Conservation (phyloP, 495 filamentous ascomycete species). For the Lindgomyces ingoldianus region DNA sequence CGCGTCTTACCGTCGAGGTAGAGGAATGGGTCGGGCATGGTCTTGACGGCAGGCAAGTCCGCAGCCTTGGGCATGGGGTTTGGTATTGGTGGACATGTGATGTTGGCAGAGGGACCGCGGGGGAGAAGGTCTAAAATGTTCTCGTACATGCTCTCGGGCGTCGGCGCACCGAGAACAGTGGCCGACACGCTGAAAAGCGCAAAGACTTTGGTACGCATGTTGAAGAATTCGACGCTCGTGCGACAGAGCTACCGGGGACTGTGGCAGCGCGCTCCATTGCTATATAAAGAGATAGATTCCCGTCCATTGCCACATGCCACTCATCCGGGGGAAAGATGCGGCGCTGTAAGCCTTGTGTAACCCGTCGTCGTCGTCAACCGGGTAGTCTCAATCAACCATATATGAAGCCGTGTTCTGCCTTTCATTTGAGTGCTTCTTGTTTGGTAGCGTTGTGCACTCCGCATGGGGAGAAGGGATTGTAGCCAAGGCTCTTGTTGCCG, state of each 20-base stretch:
- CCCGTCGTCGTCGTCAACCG: background rate
- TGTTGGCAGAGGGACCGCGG: slow-evolving; percentile 18
- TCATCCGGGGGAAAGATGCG: background rate
- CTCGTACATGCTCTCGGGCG: slow-evolving; percentile 11
- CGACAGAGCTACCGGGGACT: background rate
- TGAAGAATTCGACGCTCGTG: background rate
- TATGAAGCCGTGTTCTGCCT: slow-evolving; percentile 1
- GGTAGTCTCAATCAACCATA: background rate
- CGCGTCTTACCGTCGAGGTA: slow-evolving; percentile 53
- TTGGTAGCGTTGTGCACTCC: slow-evolving; percentile 1
- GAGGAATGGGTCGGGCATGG: slow-evolving; percentile 54
- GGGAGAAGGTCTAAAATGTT: slow-evolving; percentile 21
- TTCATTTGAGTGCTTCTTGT: slow-evolving; percentile 6
- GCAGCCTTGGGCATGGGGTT: slow-evolving; percentile 32
- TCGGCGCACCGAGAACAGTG: slow-evolving; percentile 7
- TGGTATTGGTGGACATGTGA: slow-evolving; percentile 30
- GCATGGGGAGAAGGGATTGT: background rate
- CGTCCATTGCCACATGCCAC: background rate
- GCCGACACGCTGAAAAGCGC: slow-evolving; percentile 6
- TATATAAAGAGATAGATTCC: background rate
- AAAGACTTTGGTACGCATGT: slow-evolving; percentile 13
- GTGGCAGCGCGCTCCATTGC: background rate
- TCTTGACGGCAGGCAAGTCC: slow-evolving; percentile 30
- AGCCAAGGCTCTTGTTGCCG: background rate
- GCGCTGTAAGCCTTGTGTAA: background rate